These are phyloP conservation scores for Kingdonia uniflora DNA, from an alignment of 164 flowering plant species.

Conservation along the genomic window DNA sequence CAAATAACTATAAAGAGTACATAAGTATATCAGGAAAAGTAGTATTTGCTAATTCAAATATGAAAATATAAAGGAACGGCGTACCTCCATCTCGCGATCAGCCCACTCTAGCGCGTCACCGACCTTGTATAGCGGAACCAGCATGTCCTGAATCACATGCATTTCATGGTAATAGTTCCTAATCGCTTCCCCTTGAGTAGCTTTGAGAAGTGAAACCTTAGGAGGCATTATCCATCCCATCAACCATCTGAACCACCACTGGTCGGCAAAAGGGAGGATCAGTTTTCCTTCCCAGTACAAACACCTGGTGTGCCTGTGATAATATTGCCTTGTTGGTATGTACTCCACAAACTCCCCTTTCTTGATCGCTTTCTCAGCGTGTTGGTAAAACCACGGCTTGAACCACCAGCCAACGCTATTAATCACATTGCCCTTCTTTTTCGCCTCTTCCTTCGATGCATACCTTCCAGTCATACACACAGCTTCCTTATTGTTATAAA, in stretches of 20 bases:
- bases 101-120: slow-evolving; percentile 89
- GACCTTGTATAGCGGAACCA: slow-evolving; percentile 96
- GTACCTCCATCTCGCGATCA: slow-evolving; percentile 92
- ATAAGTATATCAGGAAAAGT: no score
- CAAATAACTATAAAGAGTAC: no score
- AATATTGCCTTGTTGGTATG: slow-evolving; percentile 91
- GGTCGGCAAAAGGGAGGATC: slow-evolving; percentile 94
- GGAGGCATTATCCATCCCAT: slow-evolving; percentile 99
- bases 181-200: slow-evolving; percentile 96
- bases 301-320: slow-evolving; percentile 96
- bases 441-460: slow-evolving; percentile 93
- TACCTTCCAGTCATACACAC: slow-evolving; percentile 85
- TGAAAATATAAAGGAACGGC: background rate
- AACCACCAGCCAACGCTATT: slow-evolving; percentile 93
- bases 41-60: background rate
- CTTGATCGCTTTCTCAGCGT: slow-evolving; percentile 71
- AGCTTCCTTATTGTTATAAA: slow-evolving; percentile 63
- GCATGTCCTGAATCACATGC: slow-evolving; percentile 99
- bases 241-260: slow-evolving; percentile 87
- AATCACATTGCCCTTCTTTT: slow-evolving; percentile 73
- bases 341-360: slow-evolving; percentile 96
- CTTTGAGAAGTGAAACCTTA: slow-evolving; percentile 92
- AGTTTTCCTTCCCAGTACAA: slow-evolving; percentile 99
- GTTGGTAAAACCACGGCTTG: slow-evolving; percentile 98
- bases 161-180: slow-evolving; percentile 96